Base-by-base conservation (phyloP, 1,284 basidiomycete genomes). In the Chondrostereum purpureum region DNA sequence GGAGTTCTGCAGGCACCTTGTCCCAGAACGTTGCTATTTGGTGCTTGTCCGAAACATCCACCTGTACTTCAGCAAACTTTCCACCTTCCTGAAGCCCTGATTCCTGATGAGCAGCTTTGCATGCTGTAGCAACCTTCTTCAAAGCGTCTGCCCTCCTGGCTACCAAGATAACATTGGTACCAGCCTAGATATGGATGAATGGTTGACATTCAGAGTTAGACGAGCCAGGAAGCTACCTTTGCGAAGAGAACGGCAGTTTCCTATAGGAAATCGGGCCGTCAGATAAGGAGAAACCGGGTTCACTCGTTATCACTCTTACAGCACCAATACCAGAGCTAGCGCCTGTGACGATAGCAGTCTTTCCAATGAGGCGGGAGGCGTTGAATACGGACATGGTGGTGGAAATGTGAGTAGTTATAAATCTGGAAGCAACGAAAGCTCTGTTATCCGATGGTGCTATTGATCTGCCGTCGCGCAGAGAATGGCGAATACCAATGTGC, bases 201-300 rank as follows among this genome's bases (percentile, higher is more conserved):
- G 23, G 38, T 38, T 11, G n/a, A 39, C n/a, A 22, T 44, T 17
- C 17, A 11, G 24, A 20, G 12, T 31, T 36, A 40, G 33, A 45
- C 5, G 41, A 20, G 43, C 31, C 50, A 44, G 3, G n/a, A 24
- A 17, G 38, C 18, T 47, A 85, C 87, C 71, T 81, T 88, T 23
- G 90, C 89, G 52, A 92, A 92, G 37, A 93, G 73, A 41, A 92
- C 58, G 5, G 90, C 90, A 5, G 90, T 87, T 1, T 88, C 88
- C 82, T 89, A 59, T 24, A 38, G 16, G 19, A 36, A 39, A 21
- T 24, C 42, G 35, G 41, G 42, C 21, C 38, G 44, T 48, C 10
- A 14, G 17, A 14, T 10, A 17, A 17, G 16, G 14, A 37, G n/a
- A 36, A 19, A 36, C 2, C 5, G 19, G 21, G 38, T n/a, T n/a